These are phyloP conservation scores for Anastatica hierochuntica DNA, from an alignment of 345 rosid genomes.

Conservation along the genomic window DNA sequence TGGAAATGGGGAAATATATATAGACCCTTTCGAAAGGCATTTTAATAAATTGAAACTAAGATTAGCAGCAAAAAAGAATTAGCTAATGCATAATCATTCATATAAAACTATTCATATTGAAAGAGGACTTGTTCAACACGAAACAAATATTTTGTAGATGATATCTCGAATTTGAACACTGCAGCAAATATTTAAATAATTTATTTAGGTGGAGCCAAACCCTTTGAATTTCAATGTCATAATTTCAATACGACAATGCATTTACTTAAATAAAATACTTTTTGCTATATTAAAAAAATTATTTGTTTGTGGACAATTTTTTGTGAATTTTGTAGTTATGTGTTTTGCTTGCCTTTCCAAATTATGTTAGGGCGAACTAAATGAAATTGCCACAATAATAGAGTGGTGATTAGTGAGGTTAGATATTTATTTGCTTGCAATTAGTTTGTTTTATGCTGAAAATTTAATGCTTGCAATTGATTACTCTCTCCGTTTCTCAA, in stretches of 20 bases:
- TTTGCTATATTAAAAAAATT: too few species aligned
- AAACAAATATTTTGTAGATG: background rate
- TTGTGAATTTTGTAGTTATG: too few species aligned
- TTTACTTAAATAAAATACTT: background rate
- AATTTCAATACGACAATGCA: slow-evolving; percentile 8
- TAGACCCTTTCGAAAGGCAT: slow-evolving; percentile 9
- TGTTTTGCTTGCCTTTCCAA: too few species aligned
- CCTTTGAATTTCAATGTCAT: slow-evolving; percentile 12
- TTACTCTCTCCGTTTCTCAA: too few species aligned
- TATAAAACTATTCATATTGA: slow-evolving; percentile 7
- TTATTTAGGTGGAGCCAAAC: slow-evolving; percentile 19
- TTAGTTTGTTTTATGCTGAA: too few species aligned
- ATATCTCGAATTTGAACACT: background rate
- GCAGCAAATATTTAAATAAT: slow-evolving; percentile 13
- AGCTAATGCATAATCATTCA: background rate
- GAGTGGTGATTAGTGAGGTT: too few species aligned
- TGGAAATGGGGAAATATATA: slow-evolving; percentile 7
- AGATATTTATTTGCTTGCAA: too few species aligned
- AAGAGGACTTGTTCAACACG: slow-evolving; percentile 23
- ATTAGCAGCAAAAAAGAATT: background rate
- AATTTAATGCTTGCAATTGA: too few species aligned
- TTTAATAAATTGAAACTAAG: background rate
- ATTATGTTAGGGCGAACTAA: too few species aligned
- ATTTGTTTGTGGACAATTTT: too few species aligned
- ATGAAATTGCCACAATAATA: too few species aligned